Evolutionary conservation across 1,284 basidiomycete genomes (phyloP).

Genomic region (Pascua guehoae): DNA sequence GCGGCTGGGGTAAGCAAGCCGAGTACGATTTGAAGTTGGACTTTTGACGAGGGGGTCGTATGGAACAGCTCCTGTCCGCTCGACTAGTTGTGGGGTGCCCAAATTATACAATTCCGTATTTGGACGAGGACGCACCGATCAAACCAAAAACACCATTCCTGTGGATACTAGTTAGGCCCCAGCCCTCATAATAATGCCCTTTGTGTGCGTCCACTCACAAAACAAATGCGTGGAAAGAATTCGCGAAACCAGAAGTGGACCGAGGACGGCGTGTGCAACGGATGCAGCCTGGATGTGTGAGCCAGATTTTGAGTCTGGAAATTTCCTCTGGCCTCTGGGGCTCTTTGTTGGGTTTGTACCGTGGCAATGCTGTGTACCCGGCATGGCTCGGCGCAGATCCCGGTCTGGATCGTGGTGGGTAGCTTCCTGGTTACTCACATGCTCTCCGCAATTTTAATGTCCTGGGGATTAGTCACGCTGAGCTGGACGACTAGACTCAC

Average conservation of each 20-base stretch:
- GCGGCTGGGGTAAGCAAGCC: neutral
- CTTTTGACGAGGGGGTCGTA: too few species aligned
- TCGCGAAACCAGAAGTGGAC: slow-evolving; percentile 16
- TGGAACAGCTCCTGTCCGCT: too few species aligned
- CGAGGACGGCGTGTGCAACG: slow-evolving; percentile 3
- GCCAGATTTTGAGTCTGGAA: neutral
- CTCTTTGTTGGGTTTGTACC: too few species aligned
- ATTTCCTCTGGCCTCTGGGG: too few species aligned
- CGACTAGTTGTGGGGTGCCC: too few species aligned
- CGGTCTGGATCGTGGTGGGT: neutral
- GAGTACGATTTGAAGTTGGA: too few species aligned
- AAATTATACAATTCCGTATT: too few species aligned
- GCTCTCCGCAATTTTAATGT: slow-evolving; percentile 21
- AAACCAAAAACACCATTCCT: slow-evolving; percentile 25
- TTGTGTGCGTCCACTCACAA: slow-evolving; percentile 1
- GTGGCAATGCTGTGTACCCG: neutral
- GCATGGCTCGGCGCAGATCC: neutral
- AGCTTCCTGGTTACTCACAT: slow-evolving; percentile 2
- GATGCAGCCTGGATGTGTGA: slow-evolving; percentile 8
- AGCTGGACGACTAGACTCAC: neutral
- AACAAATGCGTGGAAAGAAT: slow-evolving; percentile 14
- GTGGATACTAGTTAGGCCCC: neutral
- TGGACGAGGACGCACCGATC: slow-evolving; percentile 11
- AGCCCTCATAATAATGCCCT: too few species aligned
- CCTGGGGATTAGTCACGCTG: slow-evolving; percentile 3